These are phyloP conservation scores for Colletotrichum sojae DNA, from an alignment of 2,329 filamentous ascomycete genomes.

Conservation along the genomic window DNA sequence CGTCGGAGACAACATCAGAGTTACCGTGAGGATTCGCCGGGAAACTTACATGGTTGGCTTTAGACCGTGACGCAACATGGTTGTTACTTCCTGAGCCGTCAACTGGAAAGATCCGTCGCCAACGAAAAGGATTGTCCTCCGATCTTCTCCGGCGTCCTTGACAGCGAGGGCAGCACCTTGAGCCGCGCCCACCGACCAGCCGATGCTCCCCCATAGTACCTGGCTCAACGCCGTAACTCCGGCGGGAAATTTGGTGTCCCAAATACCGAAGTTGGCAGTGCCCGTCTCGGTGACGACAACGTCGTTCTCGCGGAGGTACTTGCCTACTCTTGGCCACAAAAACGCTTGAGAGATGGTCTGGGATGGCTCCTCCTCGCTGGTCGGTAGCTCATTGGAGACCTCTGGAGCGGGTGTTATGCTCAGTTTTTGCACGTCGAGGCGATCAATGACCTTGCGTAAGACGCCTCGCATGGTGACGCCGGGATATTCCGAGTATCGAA, in stretches of 20 bases:
- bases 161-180: slow-evolving; percentile 81
- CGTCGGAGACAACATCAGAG: neutral
- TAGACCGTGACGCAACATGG: slow-evolving; percentile 82
- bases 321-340: slow-evolving; percentile 83
- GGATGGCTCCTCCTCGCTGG: slow-evolving; percentile 55
- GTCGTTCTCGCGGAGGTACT: slow-evolving; percentile 80
- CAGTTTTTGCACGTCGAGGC: slow-evolving; percentile 71
- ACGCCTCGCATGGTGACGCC: slow-evolving; percentile 84
- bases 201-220: slow-evolving; percentile 79
- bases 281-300: slow-evolving; percentile 90
- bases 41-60: slow-evolving; percentile 79
- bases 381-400: slow-evolving; percentile 65
- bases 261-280: slow-evolving; percentile 89
- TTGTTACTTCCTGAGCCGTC: slow-evolving; percentile 86
- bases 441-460: slow-evolving; percentile 77
- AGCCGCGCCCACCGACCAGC: slow-evolving; percentile 71
- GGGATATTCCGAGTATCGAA: slow-evolving; percentile 85
- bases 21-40: too few species aligned
- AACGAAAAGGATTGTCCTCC: slow-evolving; percentile 86
- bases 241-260: slow-evolving; percentile 84
- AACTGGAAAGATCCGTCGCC: slow-evolving; percentile 91
- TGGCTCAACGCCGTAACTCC: slow-evolving; percentile 87
- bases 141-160: slow-evolving; percentile 71
- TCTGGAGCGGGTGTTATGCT: slow-evolving; percentile 67
- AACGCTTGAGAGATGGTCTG: slow-evolving; percentile 75